Conservation (phyloP, 768 basidiomycete species). For the Lentinula edodes region DNA sequence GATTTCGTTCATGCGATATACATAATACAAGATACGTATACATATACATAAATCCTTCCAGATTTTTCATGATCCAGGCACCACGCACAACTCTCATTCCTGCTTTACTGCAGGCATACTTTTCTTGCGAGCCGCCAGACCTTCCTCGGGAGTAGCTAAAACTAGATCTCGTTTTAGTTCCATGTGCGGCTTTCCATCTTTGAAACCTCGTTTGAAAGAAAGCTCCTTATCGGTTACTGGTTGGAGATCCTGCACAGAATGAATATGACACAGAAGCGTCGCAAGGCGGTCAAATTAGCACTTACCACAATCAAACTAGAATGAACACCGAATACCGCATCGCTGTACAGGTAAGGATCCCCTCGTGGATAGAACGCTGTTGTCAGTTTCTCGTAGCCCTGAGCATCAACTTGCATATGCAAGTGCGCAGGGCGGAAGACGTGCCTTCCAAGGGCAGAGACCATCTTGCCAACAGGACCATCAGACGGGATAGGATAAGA, state of each 20-base stretch:
- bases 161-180: constrained; percentile 37
- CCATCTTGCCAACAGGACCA: constrained; percentile 66
- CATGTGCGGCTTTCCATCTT: constrained; percentile 30
- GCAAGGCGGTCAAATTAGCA: constrained; percentile 5
- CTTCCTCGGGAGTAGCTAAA: constrained; percentile 35
- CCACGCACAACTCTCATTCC: background rate
- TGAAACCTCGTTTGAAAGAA: constrained; percentile 51
- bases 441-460: constrained; percentile 56
- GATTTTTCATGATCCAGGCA: background rate
- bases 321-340: constrained; percentile 81
- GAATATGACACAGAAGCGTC: background rate
- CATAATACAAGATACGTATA: background rate
- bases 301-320: constrained; percentile 70
- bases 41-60: background rate
- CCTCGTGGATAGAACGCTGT: constrained; percentile 75
- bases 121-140: constrained; percentile 25
- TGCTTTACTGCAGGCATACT: constrained; percentile 4
- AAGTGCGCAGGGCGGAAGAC: constrained; percentile 76
- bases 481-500: constrained; percentile 77
- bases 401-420: constrained; percentile 60
- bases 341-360: constrained; percentile 60
- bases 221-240: constrained; percentile 48
- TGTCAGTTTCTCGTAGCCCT: constrained; percentile 65
- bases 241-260: constrained; percentile 37
- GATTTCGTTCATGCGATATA: too few species aligned